phyloP scores from a whole-genome alignment of 306 rosid species.

The Fragaria iinumae region DNA sequence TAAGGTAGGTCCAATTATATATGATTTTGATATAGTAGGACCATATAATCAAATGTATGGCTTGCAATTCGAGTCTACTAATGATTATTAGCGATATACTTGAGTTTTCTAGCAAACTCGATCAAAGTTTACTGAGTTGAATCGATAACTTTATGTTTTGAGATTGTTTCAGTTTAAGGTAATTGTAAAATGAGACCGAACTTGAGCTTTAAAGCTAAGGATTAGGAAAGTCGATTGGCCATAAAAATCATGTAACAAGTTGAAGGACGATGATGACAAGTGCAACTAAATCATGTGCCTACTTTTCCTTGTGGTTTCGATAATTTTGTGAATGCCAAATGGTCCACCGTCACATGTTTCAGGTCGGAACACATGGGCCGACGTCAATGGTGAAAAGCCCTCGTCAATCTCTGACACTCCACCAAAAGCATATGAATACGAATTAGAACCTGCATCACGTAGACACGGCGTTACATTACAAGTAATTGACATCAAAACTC shows the following conservation, averaged over 20 bases:
- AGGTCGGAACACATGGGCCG: background rate
- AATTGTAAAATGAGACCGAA: background rate
- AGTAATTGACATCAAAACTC: background rate
- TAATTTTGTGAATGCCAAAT: background rate
- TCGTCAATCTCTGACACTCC: constrained; percentile 17
- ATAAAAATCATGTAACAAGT: background rate
- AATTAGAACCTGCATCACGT: background rate
- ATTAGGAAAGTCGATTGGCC: background rate
- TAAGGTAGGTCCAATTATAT: constrained; percentile 41
- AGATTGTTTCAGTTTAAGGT: background rate
- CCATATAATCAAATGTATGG: background rate
- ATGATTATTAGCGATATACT: background rate
- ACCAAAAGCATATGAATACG: background rate
- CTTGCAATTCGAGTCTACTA: background rate
- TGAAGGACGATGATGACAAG: background rate
- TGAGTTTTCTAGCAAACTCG: background rate
- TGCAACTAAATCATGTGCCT: constrained; percentile 14
- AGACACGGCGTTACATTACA: background rate
- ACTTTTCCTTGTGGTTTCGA: background rate
- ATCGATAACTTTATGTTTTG: background rate
- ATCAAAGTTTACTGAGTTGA: background rate
- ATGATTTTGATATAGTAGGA: background rate
- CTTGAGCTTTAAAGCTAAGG: no score
- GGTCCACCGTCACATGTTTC: constrained; percentile 21
- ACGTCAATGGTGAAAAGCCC: background rate